Percentiles rank a stretch among this genome's conserved stretches.
These are phyloP conservation scores for Pezicula radicicola DNA, from an alignment of 2,329 filamentous ascomycete species.

Conservation along the genomic window DNA sequence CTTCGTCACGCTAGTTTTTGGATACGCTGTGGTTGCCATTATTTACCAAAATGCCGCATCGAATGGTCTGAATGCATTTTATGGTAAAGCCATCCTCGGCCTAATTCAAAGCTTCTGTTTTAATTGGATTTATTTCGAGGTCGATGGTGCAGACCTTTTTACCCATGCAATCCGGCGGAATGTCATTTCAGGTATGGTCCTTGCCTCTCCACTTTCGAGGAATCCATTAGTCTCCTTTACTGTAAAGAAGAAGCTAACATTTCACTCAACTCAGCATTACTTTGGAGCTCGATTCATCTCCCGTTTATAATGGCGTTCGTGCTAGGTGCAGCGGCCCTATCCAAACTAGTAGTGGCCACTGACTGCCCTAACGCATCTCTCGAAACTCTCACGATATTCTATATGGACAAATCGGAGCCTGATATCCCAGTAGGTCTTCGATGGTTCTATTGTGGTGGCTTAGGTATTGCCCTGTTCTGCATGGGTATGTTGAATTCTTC, in stretches of 20 bases:
- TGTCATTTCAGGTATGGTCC: conserved; percentile 24
- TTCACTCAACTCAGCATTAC: conserved; percentile 32
- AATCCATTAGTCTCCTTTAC: too few species aligned
- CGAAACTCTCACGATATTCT: conserved; percentile 47
- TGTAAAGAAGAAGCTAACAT: too few species aligned
- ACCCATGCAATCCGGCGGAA: conserved; percentile 59
- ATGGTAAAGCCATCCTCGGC: conserved; percentile 59
- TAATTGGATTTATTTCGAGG: conserved; percentile 64
- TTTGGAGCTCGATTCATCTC: conserved; percentile 56
- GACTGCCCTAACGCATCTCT: conserved; percentile 47
- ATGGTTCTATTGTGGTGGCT: conserved; percentile 63
- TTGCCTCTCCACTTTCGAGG: too few species aligned
- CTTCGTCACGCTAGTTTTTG: conserved; percentile 63
- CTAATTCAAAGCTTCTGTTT: conserved; percentile 56
- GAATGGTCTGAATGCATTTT: conserved; percentile 54
- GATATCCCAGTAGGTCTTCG: conserved; percentile 51
- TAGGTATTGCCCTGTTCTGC: conserved; percentile 50
- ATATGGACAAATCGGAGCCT: conserved; percentile 44
- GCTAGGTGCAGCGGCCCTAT: conserved; percentile 54
- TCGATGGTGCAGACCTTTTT: conserved; percentile 54
- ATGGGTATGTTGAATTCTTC: conserved; percentile 35
- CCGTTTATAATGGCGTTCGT: conserved; percentile 63
- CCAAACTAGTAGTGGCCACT: conserved; percentile 54
- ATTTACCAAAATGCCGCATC: conserved; percentile 53
- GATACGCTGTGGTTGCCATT: conserved; percentile 60